Percentiles rank a stretch among this genome's conserved stretches.
Evolutionary conservation across 768 basidiomycete species (phyloP).

Genomic region (Pulveroboletus sp.): DNA sequence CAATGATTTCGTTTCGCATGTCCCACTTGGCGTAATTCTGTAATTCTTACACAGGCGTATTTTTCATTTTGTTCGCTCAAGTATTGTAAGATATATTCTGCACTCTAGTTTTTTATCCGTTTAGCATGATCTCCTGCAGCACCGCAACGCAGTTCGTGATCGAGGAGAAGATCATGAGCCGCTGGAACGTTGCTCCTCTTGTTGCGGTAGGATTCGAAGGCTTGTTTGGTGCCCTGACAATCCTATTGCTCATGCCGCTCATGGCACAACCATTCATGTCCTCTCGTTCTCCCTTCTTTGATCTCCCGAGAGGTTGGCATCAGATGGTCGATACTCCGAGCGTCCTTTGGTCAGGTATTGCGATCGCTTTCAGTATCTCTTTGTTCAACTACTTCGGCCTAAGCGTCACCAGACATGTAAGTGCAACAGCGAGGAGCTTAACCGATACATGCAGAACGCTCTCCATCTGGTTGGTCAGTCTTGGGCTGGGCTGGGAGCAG

Average conservation of each 20-base stretch:
- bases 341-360: constrained; percentile 64
- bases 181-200: constrained; percentile 81
- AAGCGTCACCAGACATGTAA: constrained; percentile 89
- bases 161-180: constrained; percentile 93
- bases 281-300: constrained; percentile 68
- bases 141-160: constrained; percentile 91
- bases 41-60: constrained; percentile 54
- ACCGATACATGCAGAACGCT: constrained; percentile 95
- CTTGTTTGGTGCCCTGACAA: constrained; percentile 79
- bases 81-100: constrained; percentile 60
- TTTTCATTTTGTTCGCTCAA: constrained; percentile 91
- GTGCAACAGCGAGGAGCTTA: constrained; percentile 85
- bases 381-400: constrained; percentile 88
- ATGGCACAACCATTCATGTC: constrained; percentile 66
- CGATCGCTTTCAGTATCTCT: constrained; percentile 71
- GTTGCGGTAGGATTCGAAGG: constrained; percentile 95
- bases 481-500: constrained; percentile 87
- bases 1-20: constrained; percentile 9
- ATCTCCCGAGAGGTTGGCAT: constrained; percentile 82
- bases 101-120: neutral
- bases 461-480: constrained; percentile 91
- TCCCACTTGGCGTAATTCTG: constrained; percentile 12
- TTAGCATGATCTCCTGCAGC: constrained; percentile 37
- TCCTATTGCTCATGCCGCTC: constrained; percentile 75
- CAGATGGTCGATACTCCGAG: constrained; percentile 79